Percentiles rank a stretch among this genome's conserved stretches.
phyloP scores from a whole-genome alignment of 2,329 filamentous ascomycete genomes.

The Colletotrichum lupini region DNA sequence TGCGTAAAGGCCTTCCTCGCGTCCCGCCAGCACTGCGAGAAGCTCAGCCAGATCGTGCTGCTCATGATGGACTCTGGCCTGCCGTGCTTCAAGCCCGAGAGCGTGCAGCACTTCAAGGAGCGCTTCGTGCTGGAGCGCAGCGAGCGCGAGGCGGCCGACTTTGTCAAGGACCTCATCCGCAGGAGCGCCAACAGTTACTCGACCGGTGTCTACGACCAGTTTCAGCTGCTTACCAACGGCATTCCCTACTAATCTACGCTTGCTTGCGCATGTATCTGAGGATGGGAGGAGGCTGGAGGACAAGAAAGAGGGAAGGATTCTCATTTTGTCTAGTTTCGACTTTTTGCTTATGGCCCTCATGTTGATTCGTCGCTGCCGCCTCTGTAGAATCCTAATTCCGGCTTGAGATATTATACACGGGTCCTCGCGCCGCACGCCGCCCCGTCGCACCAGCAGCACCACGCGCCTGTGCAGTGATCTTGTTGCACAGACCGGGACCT shows the following conservation, averaged over 20 bases:
- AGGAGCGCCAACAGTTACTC: conserved; percentile 92
- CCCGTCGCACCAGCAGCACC: not conserved
- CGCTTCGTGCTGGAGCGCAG: conserved; percentile 92
- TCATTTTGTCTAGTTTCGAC: not conserved
- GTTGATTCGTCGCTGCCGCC: not conserved
- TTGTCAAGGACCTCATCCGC: conserved; percentile 88
- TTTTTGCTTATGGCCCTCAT: not conserved
- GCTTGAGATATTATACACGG: not conserved
- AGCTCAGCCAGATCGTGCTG: conserved; percentile 88
- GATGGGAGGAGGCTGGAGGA: not conserved
- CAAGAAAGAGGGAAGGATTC: not conserved
- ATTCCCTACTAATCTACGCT: conserved; percentile 79
- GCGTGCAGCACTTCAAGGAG: conserved; percentile 90
- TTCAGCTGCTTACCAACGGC: conserved; percentile 95
- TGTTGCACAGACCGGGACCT: not conserved
- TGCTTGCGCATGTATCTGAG: not conserved
- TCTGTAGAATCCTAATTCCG: not conserved
- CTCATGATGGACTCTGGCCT: conserved; percentile 97
- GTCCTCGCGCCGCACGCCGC: not conserved
- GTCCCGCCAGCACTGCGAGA: conserved; percentile 85
- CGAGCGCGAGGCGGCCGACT: conserved; percentile 93
- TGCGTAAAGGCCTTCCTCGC: conserved; percentile 96
- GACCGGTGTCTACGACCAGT: conserved; percentile 96
- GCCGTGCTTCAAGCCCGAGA: conserved; percentile 98
- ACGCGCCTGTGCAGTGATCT: not conserved